Conservation (phyloP, 768 basidiomycete genomes). For the Rhodotorula graminis region DNA sequence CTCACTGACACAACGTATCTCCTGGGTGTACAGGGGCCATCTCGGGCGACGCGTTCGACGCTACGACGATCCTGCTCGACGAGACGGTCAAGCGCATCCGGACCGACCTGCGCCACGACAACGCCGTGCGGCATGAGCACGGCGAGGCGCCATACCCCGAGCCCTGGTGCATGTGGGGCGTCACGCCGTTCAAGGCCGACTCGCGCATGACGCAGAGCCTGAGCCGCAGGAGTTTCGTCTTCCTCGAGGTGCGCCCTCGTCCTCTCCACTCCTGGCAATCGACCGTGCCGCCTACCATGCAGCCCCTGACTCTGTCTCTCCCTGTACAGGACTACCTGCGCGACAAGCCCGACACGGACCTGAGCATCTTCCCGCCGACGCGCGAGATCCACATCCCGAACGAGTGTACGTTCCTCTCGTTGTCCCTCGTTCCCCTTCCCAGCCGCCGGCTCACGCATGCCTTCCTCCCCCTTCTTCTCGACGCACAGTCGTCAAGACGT, state of each 20-base stretch:
- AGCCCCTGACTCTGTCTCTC: too few relatives aligned
- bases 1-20: background rate
- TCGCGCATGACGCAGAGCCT: constrained; percentile 12
- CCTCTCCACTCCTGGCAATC: too few relatives aligned
- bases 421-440: background rate
- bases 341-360: constrained; percentile 3
- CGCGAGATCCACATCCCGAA: constrained; percentile 16
- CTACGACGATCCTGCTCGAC: constrained; percentile 18
- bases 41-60: constrained; percentile 23
- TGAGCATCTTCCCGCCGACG: constrained; percentile 12
- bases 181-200: constrained; percentile 20
- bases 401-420: background rate
- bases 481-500: constrained; percentile 8
- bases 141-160: background rate
- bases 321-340: background rate
- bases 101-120: background rate
- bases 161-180: constrained; percentile 14
- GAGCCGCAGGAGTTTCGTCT: constrained; percentile 1
- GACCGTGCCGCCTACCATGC: background rate
- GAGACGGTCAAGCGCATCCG: constrained; percentile 13
- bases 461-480: too few relatives aligned
- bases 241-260: constrained; percentile 12
- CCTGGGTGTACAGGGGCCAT: background rate
- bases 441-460: too few relatives aligned
- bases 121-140: background rate